A percentile compares a stretch with the other conserved stretches of the same genome.
Conservation (phyloP, 805 yeast species). For the Torulaspora microellipsoides region DNA sequence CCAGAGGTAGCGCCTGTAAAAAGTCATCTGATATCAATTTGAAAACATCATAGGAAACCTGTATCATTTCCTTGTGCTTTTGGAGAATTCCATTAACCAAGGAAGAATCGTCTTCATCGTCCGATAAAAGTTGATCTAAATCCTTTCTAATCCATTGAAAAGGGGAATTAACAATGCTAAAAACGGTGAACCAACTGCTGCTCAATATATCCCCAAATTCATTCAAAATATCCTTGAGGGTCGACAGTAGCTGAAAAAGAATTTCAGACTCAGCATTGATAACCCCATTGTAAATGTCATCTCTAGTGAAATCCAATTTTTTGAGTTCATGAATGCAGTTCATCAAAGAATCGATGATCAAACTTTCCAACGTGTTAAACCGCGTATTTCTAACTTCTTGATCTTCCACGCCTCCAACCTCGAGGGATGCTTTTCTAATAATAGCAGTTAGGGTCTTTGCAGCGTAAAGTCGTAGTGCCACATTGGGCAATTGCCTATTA, state of each 20-base stretch:
- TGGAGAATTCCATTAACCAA: conserved; percentile 39
- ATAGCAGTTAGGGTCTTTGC: conserved; percentile 50
- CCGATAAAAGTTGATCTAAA: conserved; percentile 21
- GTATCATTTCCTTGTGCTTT: conserved; percentile 47
- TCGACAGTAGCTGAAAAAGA: conserved; percentile 54
- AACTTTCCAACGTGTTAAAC: conserved; percentile 38
- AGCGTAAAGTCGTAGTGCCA: conserved; percentile 45
- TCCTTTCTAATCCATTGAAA: conserved; percentile 41
- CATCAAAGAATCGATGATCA: conserved; percentile 47
- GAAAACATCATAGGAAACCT: conserved; percentile 73
- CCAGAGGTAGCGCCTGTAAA: conserved; percentile 61
- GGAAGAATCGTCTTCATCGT: conserved; percentile 28
- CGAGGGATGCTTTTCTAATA: conserved; percentile 35
- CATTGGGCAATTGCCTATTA: conserved; percentile 38
- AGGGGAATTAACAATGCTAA: conserved; percentile 54
- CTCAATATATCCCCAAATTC: conserved; percentile 61
- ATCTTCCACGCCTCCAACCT: conserved; percentile 24
- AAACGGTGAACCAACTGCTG: conserved; percentile 70
- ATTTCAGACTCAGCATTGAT: conserved; percentile 62
- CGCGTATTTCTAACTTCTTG: conserved; percentile 12
- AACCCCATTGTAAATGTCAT: conserved; percentile 35
- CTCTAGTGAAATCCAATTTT: conserved; percentile 23
- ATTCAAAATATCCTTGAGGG: conserved; percentile 69
- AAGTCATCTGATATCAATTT: conserved; percentile 85
- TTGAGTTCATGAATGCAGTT: conserved; percentile 42